phyloP scores from a whole-genome alignment of 495 filamentous ascomycete genomes.

The Penicillium atrosanguineum region DNA sequence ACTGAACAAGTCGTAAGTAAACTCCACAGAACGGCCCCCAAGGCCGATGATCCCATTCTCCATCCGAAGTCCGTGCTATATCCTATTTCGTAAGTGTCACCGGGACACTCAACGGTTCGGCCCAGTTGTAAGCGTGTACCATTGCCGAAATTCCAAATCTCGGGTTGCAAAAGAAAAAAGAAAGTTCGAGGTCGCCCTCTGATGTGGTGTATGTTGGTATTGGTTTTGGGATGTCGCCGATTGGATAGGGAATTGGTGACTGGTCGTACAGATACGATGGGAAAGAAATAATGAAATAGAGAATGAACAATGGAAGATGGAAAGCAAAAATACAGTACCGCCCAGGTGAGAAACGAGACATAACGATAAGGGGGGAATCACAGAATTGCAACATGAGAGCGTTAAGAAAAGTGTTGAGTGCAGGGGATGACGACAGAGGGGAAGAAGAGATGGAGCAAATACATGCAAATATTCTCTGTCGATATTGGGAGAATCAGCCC shows the following conservation, averaged over 20 bases:
- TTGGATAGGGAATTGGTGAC: background rate
- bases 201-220: constrained; percentile 21
- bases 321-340: constrained; percentile 16
- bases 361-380: constrained; percentile 11
- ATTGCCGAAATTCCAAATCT: constrained; percentile 16
- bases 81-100: constrained; percentile 12
- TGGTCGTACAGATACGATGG: background rate
- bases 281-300: constrained; percentile 3
- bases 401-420: background rate
- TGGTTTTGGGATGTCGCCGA: constrained; percentile 9
- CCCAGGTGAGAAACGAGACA: constrained; percentile 11
- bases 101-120: background rate
- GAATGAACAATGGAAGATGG: too few relatives aligned
- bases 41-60: constrained; percentile 10
- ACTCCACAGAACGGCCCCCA: constrained; percentile 13
- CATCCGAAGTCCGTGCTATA: constrained; percentile 8
- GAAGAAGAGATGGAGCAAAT: background rate
- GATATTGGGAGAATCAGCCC: constrained; percentile 14
- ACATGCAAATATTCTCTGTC: background rate
- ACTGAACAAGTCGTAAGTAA: constrained; percentile 2
- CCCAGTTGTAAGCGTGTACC: constrained; percentile 9
- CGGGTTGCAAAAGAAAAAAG: constrained; percentile 7
- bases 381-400: background rate
- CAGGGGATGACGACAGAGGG: background rate
- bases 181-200: constrained; percentile 29